These are phyloP conservation scores for Apiospora kogelbergensis DNA, from an alignment of 2,329 filamentous ascomycete genomes.

Conservation along the genomic window DNA sequence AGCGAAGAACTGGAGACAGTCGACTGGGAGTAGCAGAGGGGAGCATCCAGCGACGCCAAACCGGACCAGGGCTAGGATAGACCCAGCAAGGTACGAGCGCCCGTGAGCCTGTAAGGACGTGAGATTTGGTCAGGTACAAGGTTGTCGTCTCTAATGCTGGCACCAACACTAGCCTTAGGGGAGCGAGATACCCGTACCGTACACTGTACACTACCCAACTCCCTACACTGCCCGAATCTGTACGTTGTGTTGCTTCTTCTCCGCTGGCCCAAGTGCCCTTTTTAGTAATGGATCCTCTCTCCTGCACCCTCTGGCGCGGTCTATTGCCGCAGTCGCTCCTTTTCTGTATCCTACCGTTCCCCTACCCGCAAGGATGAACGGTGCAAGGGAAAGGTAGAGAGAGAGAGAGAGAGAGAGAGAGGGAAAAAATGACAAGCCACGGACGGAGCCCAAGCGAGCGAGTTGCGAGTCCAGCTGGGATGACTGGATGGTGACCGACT, in stretches of 20 bases:
- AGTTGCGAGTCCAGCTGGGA: conserved; percentile 2
- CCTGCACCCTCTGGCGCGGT: neutral
- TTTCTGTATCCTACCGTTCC: neutral
- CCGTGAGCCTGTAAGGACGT: conserved; percentile 8
- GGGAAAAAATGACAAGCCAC: neutral
- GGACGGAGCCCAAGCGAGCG: neutral
- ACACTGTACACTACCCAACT: neutral
- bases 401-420: neutral
- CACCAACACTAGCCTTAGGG: conserved; percentile 2
- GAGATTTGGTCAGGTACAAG: conserved; percentile 4
- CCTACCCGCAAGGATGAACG: neutral
- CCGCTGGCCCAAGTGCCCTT: neutral
- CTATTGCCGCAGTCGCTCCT: neutral
- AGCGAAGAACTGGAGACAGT: conserved; percentile 10
- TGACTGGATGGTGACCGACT: neutral
- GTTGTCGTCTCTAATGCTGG: conserved; percentile 6
- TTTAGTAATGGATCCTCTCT: neutral
- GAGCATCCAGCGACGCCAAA: conserved; percentile 5
- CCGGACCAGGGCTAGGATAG: conserved; percentile 8
- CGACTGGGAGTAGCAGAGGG: conserved; percentile 2
- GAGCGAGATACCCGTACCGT: neutral
- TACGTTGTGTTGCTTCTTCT: neutral
- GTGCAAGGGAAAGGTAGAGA: neutral
- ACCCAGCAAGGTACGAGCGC: conserved; percentile 12
- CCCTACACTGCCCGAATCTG: neutral